These are phyloP conservation scores for Gentiana macrophylla DNA, from an alignment of 257 asterid genomes.

Conservation along the genomic window DNA sequence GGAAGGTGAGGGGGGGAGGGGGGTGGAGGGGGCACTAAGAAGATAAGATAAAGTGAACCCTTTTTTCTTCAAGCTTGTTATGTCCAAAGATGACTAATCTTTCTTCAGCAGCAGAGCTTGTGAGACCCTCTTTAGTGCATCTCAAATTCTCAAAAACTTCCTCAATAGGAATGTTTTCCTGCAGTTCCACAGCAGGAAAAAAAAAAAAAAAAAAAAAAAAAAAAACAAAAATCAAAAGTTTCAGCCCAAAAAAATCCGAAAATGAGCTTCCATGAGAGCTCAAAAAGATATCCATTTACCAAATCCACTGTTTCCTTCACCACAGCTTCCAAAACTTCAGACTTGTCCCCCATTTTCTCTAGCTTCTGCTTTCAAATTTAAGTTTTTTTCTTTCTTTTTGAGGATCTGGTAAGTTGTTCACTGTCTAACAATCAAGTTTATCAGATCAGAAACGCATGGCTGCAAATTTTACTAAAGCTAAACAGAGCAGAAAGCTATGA, in stretches of 20 bases:
- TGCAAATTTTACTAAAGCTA: too few species aligned
- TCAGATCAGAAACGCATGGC: too few species aligned
- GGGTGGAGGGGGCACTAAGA: background rate
- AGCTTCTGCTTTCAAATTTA: background rate
- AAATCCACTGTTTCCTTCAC: conserved; percentile 58
- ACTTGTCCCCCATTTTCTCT: conserved; percentile 39
- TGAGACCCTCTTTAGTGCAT: conserved; percentile 49
- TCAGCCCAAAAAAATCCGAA: background rate
- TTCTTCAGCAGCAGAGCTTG: conserved; percentile 31
- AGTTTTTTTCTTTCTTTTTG: too few species aligned
- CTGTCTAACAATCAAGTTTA: too few species aligned
- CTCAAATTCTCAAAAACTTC: conserved; percentile 58
- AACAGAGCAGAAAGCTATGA: too few species aligned
- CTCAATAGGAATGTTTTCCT: conserved; percentile 60
- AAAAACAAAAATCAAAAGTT: background rate
- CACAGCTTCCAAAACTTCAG: conserved; percentile 60
- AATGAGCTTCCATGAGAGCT: background rate
- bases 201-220: background rate
- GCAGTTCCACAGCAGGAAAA: background rate
- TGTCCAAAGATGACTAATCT: conserved; percentile 56
- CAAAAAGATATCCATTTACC: conserved; percentile 17
- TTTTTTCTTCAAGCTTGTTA: conserved; percentile 71
- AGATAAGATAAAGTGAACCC: conserved; percentile 15
- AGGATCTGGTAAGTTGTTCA: too few species aligned
- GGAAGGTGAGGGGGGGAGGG: background rate